Conservation (phyloP, 495 filamentous ascomycete genomes). For the Amniculicola lignicola region DNA sequence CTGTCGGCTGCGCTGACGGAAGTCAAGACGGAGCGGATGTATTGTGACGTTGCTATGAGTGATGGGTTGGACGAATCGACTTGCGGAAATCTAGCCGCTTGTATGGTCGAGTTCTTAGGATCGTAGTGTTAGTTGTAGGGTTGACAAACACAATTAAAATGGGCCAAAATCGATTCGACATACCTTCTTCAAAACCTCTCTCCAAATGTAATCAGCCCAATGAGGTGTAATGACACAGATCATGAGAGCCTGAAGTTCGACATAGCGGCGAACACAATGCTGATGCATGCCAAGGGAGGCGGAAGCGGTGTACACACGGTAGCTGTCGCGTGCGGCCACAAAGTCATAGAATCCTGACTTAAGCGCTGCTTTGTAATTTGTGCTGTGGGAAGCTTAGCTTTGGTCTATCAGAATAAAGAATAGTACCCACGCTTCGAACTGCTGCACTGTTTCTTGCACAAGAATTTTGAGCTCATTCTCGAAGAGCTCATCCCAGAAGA, state of each 20-base stretch:
- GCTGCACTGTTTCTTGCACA: constrained; percentile 64
- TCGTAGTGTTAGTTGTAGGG: too few relatives aligned
- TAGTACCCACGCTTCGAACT: too few relatives aligned
- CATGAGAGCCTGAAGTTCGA: constrained; percentile 76
- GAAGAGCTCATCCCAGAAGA: constrained; percentile 78
- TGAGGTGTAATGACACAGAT: constrained; percentile 79
- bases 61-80: constrained; percentile 59
- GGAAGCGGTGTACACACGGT: constrained; percentile 73
- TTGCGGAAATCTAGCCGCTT: constrained; percentile 71
- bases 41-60: constrained; percentile 71
- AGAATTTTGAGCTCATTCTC: constrained; percentile 85
- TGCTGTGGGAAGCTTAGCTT: too few relatives aligned
- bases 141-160: too few relatives aligned
- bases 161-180: too few relatives aligned
- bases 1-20: constrained; percentile 84
- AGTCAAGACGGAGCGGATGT: constrained; percentile 68
- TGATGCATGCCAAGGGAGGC: constrained; percentile 79
- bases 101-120: too few relatives aligned
- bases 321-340: constrained; percentile 76
- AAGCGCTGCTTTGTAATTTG: constrained; percentile 84
- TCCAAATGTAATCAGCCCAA: constrained; percentile 91
- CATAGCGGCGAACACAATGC: constrained; percentile 68
- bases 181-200: constrained; percentile 73
- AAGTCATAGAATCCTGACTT: constrained; percentile 86
- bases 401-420: too few relatives aligned